Conservation (phyloP, 2,329 filamentous ascomycete species). For the Pyricularia pennisetigena region DNA sequence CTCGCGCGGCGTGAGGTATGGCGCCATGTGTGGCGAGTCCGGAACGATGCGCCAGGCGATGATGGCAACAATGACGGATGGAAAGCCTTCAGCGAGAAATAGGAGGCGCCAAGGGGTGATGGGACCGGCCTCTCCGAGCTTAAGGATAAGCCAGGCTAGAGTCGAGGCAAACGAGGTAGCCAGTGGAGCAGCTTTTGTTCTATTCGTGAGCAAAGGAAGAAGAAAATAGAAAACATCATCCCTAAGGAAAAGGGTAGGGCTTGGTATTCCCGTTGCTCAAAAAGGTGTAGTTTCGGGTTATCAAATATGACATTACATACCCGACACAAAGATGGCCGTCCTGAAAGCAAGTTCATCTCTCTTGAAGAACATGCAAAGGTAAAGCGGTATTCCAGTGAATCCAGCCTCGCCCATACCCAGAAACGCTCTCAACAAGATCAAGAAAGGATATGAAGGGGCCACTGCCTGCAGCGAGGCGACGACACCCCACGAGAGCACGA, state of each 20-base stretch:
- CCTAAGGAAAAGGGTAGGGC: constrained; percentile 9
- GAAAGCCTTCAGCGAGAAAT: constrained; percentile 78
- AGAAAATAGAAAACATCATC: no score
- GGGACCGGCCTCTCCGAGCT: constrained; percentile 51
- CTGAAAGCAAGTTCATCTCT: constrained; percentile 70
- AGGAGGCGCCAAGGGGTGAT: constrained; percentile 80
- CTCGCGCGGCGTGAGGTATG: constrained; percentile 53
- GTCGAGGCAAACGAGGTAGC: constrained; percentile 75
- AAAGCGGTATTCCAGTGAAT: constrained; percentile 54
- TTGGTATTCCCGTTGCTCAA: constrained; percentile 7
- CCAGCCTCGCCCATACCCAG: constrained; percentile 57
- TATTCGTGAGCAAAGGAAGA: constrained; percentile 32
- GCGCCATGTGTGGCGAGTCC: constrained; percentile 59
- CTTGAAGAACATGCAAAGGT: constrained; percentile 55
- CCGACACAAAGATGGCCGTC: constrained; percentile 79
- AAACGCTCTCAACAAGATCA: constrained; percentile 44
- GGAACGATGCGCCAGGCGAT: constrained; percentile 68
- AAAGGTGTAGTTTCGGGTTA: constrained; percentile 3
- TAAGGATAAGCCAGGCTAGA: constrained; percentile 70
- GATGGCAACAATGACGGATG: constrained; percentile 65
- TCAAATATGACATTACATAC: constrained; percentile 19
- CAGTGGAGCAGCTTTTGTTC: constrained; percentile 65
- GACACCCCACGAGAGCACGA: constrained; percentile 72
- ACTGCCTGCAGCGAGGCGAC: constrained; percentile 64
- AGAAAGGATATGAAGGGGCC: constrained; percentile 51